Percentiles rank a stretch among this genome's conserved stretches.
These are phyloP conservation scores for Picea mariana DNA, from an alignment of 83 land plant species.

Conservation along the genomic window DNA sequence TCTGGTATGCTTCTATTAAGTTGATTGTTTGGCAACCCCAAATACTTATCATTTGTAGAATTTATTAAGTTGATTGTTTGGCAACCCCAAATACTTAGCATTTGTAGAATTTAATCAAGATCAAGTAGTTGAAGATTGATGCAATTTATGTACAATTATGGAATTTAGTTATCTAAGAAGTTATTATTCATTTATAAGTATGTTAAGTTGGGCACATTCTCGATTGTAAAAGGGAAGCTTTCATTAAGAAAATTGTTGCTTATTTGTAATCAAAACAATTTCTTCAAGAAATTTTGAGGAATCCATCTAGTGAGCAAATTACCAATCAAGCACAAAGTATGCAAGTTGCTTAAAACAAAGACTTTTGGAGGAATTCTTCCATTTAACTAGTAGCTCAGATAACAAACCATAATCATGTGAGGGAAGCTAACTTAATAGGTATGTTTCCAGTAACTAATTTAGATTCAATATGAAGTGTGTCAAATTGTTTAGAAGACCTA, in stretches of 20 bases:
- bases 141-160: slow-evolving; percentile 7
- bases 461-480: background rate
- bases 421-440: background rate
- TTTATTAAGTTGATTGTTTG: background rate
- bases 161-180: slow-evolving; percentile 40
- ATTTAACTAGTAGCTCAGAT: background rate
- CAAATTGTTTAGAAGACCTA: background rate
- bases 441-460: background rate
- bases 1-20: background rate
- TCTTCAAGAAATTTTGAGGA: background rate
- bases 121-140: background rate
- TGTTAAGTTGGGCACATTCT: slow-evolving; percentile 25
- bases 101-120: background rate
- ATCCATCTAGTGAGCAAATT: background rate
- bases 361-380: slow-evolving; percentile 10
- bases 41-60: background rate
- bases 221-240: slow-evolving; percentile 32
- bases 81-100: background rate
- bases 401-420: background rate
- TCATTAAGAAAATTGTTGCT: slow-evolving; percentile 41
- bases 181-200: slow-evolving; percentile 44
- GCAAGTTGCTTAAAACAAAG: background rate
- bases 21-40: background rate
- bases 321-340: background rate
- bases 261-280: slow-evolving; percentile 33